Evolutionary conservation across 306 rosid genomes (phyloP).

Genomic region (Inga laurina): DNA sequence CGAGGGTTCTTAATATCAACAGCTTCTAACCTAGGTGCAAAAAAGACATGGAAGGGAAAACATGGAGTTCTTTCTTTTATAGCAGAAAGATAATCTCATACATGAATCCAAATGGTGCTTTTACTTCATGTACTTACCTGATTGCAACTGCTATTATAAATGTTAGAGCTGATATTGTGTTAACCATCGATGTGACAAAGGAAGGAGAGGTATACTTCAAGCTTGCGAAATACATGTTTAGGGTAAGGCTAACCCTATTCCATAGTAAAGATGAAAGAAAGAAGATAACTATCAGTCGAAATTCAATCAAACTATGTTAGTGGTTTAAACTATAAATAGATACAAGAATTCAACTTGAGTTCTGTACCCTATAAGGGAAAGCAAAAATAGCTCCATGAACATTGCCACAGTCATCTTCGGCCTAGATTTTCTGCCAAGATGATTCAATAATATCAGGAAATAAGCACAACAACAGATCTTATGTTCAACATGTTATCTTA

Average conservation of each 20-base stretch:
- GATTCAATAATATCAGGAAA: not conserved
- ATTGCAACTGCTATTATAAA: conserved; percentile 44
- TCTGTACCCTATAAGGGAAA: conserved; percentile 43
- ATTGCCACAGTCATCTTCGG: conserved; percentile 43
- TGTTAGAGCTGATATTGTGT: conserved; percentile 43
- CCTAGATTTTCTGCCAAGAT: conserved; percentile 44
- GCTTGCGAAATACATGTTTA: conserved; percentile 47
- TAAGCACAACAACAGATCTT: not conserved
- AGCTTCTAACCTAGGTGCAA: conserved; percentile 39
- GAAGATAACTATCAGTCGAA: conserved; percentile 5
- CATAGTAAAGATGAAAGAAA: conserved; percentile 9
- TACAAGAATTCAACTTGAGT: not conserved
- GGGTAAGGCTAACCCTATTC: conserved; percentile 40
- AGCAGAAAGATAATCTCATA: not conserved
- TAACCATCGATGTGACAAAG: conserved; percentile 48
- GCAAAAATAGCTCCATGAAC: conserved; percentile 46
- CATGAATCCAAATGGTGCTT: not conserved
- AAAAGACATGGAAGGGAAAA: not conserved
- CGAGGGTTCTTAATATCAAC: conserved; percentile 39
- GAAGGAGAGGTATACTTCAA: conserved; percentile 45
- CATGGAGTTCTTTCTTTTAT: not conserved
- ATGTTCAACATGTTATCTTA: not conserved
- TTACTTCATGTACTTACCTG: conserved; percentile 27
- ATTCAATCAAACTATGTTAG: not conserved
- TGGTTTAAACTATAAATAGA: not conserved